Evolutionary conservation across 2,329 filamentous ascomycete species (phyloP).

Genomic region (Cladosporium sp.): DNA sequence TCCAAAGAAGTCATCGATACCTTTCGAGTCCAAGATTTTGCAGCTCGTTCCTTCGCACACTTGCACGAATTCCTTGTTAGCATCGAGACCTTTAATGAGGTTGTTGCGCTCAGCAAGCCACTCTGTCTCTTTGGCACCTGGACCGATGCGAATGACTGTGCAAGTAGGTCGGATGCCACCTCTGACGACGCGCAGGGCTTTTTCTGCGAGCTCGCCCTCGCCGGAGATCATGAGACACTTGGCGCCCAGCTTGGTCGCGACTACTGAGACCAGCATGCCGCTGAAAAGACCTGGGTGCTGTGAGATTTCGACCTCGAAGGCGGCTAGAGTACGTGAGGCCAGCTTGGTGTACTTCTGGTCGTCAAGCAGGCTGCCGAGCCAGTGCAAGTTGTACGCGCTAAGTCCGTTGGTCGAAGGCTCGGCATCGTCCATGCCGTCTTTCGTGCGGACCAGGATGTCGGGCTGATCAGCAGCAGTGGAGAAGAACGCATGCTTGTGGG

Average conservation of each 20-base stretch:
- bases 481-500: conserved; percentile 61
- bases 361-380: conserved; percentile 66
- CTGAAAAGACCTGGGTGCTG: conserved; percentile 93
- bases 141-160: conserved; percentile 37
- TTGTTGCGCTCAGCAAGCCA: conserved; percentile 52
- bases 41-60: conserved; percentile 43
- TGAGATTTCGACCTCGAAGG: conserved; percentile 86
- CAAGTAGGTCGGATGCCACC: conserved; percentile 34
- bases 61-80: conserved; percentile 39
- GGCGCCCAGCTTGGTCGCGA: conserved; percentile 68
- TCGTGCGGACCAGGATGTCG: conserved; percentile 77
- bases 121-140: conserved; percentile 30
- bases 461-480: conserved; percentile 60
- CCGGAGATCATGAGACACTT: conserved; percentile 55
- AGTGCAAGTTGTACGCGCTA: conserved; percentile 81
- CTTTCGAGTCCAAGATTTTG: conserved; percentile 25
- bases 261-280: conserved; percentile 70
- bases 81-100: conserved; percentile 42
- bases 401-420: conserved; percentile 87
- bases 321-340: conserved; percentile 70
- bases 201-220: conserved; percentile 39
- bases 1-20: conserved; percentile 24
- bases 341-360: conserved; percentile 60
- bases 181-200: conserved; percentile 39
- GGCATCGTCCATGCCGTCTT: conserved; percentile 91